These are phyloP conservation scores for Candida sojae DNA, from an alignment of 1,139 yeast genomes.

Conservation along the genomic window DNA sequence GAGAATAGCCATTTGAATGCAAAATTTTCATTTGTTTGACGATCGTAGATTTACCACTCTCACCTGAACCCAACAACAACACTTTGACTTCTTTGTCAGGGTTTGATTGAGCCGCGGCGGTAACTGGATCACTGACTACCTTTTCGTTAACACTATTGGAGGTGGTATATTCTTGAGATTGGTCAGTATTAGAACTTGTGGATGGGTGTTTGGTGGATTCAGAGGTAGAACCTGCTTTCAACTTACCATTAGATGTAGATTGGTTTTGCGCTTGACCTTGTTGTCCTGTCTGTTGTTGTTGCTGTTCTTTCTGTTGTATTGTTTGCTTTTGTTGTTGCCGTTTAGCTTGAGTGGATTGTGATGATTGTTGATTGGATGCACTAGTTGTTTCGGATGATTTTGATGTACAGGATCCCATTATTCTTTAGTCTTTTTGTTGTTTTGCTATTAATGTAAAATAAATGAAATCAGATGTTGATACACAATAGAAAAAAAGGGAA, in stretches of 20 bases:
- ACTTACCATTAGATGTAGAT: constrained; percentile 8
- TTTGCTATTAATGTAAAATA: background rate
- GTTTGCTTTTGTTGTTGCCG: constrained; percentile 16
- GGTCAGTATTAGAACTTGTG: constrained; percentile 9
- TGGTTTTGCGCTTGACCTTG: constrained; percentile 5
- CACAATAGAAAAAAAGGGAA: too few species aligned
- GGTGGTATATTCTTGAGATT: constrained; percentile 5
- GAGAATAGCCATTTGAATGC: constrained; percentile 69
- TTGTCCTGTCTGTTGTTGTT: constrained; percentile 5
- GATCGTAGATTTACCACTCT: constrained; percentile 76
- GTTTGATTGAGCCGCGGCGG: constrained; percentile 13
- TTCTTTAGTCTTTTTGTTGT: background rate
- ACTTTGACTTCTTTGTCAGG: constrained; percentile 55
- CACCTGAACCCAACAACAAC: constrained; percentile 74
- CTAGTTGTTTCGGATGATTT: constrained; percentile 9
- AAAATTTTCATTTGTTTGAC: constrained; percentile 74
- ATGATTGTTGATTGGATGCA: constrained; percentile 3
- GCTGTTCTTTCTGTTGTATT: constrained; percentile 7
- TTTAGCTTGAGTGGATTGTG: constrained; percentile 10
- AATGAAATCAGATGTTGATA: background rate
- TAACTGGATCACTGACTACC: constrained; percentile 13
- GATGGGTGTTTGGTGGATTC: constrained; percentile 8
- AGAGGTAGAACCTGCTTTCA: constrained; percentile 4
- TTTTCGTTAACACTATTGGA: constrained; percentile 5
- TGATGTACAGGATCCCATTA: constrained; percentile 19